Evolutionary conservation across 495 filamentous ascomycete genomes (phyloP).

Genomic region (Annulohypoxylon moriforme): DNA sequence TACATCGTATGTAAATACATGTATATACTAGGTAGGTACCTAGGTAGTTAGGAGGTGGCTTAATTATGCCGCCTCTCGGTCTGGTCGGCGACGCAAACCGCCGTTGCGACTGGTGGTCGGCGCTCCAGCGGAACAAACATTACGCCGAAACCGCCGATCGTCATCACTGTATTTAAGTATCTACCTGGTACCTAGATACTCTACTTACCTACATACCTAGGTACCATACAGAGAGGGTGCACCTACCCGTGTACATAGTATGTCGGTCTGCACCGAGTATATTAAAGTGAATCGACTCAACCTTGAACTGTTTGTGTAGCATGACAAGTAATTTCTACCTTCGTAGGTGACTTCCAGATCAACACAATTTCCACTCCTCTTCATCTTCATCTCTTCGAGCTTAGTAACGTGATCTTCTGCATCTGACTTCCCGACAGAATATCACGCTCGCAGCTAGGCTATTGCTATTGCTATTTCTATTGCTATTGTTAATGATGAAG

Average conservation of each 20-base stretch:
- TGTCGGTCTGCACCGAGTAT: too few species aligned
- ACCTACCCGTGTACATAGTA: too few species aligned
- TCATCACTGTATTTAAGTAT: neutral
- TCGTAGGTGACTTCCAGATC: too few species aligned
- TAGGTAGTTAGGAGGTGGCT: neutral
- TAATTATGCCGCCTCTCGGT: neutral
- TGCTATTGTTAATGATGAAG: conserved; percentile 52
- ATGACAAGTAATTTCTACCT: neutral
- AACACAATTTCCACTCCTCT: too few species aligned
- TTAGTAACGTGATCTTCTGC: too few species aligned
- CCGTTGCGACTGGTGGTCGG: conserved; percentile 3
- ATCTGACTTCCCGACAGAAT: neutral
- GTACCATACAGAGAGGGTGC: too few species aligned
- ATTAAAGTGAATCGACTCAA: neutral
- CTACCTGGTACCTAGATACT: neutral
- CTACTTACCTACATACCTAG: neutral
- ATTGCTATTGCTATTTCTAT: too few species aligned
- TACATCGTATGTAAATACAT: too few species aligned
- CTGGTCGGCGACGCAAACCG: conserved; percentile 7
- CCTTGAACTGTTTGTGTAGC: neutral
- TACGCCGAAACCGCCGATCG: conserved; percentile 5
- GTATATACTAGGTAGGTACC: too few species aligned
- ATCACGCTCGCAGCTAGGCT: conserved; percentile 22
- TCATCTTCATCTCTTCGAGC: neutral
- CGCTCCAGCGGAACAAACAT: conserved; percentile 2